phyloP scores from a whole-genome alignment of 306 rosid species.

The Vachellia collinsii region DNA sequence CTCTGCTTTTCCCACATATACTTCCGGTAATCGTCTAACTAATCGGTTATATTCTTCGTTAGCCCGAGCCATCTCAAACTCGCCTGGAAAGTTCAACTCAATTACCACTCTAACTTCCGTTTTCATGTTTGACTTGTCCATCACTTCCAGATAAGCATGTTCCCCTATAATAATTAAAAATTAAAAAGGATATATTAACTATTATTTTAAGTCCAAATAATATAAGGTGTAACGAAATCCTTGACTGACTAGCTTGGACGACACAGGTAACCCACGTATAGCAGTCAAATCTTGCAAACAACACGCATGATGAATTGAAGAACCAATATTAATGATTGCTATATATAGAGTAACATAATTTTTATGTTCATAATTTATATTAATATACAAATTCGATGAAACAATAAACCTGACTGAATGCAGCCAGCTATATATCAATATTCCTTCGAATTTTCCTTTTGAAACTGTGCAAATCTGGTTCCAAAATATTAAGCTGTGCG shows the following conservation, averaged over 20 bases:
- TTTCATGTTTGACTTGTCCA: conserved; percentile 49
- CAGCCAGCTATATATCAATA: neutral
- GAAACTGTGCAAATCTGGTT: too few species aligned
- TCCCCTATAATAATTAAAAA: conserved; percentile 52
- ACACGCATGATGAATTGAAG: neutral
- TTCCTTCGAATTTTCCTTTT: too few species aligned
- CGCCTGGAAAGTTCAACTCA: conserved; percentile 68
- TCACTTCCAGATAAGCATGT: conserved; percentile 72
- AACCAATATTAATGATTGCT: neutral
- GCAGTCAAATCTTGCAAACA: neutral
- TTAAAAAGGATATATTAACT: neutral
- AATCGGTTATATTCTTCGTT: conserved; percentile 64
- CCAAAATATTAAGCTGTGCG: neutral
- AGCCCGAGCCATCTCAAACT: conserved; percentile 80
- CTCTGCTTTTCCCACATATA: conserved; percentile 75
- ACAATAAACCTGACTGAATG: neutral
- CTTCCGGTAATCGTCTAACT: conserved; percentile 61
- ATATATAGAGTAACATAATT: neutral
- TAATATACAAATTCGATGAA: neutral
- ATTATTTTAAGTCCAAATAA: neutral
- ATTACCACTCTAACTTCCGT: conserved; percentile 57
- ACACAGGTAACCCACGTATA: neutral
- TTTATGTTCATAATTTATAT: neutral
- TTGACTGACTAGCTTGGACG: neutral
- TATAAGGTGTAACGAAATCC: neutral